Base-by-base conservation (phyloP, 148 eudicot species). In the Drosera capensis region DNA sequence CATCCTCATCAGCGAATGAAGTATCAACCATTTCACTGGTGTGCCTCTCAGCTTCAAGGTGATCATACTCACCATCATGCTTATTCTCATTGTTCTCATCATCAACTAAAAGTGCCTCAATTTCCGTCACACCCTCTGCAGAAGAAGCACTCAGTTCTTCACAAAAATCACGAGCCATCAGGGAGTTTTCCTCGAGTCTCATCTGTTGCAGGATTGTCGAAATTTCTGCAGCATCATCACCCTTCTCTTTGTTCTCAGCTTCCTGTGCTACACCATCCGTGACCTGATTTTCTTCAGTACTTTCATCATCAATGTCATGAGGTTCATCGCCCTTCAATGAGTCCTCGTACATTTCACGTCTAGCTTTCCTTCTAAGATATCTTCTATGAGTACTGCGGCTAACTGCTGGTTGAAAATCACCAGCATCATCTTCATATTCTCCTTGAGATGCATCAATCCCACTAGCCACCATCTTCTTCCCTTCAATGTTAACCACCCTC, bases 381-480 rank as follows among this genome's bases (percentile, higher is more conserved):
- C 87, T 78, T 57, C 95, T 84, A 42, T 76, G 93, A 43, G 97
- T 90, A 57, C 95, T 80, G 62, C 95, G 68, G 59, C 97, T 75
- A 3, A 90, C 95, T 55, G 97, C 97, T 52, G 97, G 95, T 4
- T 43, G 73, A 76, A 82, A 90, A 48, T 78, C 97, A 71, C 59
- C 87, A 24, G 61, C 53, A 58, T 84, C 54, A 52, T 78, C 82
- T 46, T 75, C 72, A 49, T 31, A 22, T 57, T 75, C 71, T 52
- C 97, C 97, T 52, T 59, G 73, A 26, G 97, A 83, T 48, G 97
- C 97, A 73, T 88, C 94, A 51, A 88, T 45, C 52, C 97, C 97
- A 69, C 64, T 71, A 25, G 84, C 95, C 40, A 88, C 93, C 82
- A 75, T 75, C 73, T 67, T 78, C 57, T 86, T 82, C 14, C 93